Percentiles rank a stretch among this genome's conserved stretches.
phyloP scores from a whole-genome alignment of 495 filamentous ascomycete genomes.

The Penicillium ucsense region DNA sequence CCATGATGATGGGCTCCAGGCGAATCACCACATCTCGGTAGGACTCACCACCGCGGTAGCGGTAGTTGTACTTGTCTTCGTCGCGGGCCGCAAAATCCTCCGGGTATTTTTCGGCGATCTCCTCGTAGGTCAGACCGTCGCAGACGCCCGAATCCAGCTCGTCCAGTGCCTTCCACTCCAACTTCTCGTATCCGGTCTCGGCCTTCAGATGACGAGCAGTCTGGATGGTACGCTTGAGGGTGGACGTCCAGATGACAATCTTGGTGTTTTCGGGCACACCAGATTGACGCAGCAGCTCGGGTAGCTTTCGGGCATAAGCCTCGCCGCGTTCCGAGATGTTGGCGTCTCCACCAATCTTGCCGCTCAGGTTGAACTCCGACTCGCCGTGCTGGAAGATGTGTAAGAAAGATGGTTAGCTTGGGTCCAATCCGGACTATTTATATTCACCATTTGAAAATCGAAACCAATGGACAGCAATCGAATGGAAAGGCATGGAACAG shows the following conservation, averaged over 20 bases:
- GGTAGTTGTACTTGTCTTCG: constrained; percentile 98
- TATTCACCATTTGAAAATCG: no score
- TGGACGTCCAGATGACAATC: constrained; percentile 95
- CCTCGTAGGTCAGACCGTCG: constrained; percentile 88
- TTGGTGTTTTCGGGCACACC: constrained; percentile 65
- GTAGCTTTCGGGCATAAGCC: constrained; percentile 72
- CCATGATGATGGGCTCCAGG: constrained; percentile 98
- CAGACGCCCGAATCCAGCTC: constrained; percentile 95
- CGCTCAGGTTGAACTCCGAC: constrained; percentile 78
- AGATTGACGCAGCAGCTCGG: constrained; percentile 69
- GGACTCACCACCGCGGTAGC: constrained; percentile 91
- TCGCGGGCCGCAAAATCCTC: constrained; percentile 92
- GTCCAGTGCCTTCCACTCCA: constrained; percentile 97
- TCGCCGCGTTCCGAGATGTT: constrained; percentile 78
- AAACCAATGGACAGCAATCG: no score
- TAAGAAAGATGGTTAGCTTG: background rate
- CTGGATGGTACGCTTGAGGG: constrained; percentile 82
- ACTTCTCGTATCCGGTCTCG: constrained; percentile 67
- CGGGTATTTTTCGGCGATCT: constrained; percentile 83
- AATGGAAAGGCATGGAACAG: no score
- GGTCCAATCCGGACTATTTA: no score
- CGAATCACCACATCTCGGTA: constrained; percentile 97
- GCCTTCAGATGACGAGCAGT: constrained; percentile 67
- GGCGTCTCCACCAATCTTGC: constrained; percentile 87
- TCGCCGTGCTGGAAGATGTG: constrained; percentile 65